A percentile compares a stretch with the other conserved stretches of the same genome.
Conservation (phyloP, 139 green algal genomes). For the Coccomyxa sp. region DNA sequence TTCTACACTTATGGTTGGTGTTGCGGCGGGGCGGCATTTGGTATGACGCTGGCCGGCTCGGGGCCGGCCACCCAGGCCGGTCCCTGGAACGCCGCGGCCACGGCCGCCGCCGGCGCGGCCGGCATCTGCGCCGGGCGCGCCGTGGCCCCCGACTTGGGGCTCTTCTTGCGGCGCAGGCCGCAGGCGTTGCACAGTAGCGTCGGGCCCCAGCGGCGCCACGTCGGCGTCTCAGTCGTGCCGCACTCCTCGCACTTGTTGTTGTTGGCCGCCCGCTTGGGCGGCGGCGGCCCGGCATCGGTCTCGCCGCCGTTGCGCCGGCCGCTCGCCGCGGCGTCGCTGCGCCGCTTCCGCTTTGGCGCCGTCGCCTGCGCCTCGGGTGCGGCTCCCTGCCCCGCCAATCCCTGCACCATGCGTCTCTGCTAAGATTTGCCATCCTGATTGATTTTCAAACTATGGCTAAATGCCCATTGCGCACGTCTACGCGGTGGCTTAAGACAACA, state of each 20-base stretch:
- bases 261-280: neutral
- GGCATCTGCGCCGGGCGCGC: neutral
- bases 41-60: too few species aligned
- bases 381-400: neutral
- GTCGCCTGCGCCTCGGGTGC: neutral
- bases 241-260: slow-evolving; percentile 1
- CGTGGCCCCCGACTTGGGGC: neutral
- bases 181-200: slow-evolving; percentile 13
- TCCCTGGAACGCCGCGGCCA: too few species aligned
- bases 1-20: too few species aligned
- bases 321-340: neutral
- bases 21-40: too few species aligned
- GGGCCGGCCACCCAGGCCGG: too few species aligned
- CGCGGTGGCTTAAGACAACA: too few species aligned
- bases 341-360: neutral
- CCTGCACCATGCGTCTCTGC: neutral
- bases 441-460: too few species aligned
- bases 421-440: too few species aligned
- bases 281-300: neutral
- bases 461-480: too few species aligned
- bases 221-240: neutral
- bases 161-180: slow-evolving; percentile 6
- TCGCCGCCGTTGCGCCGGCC: neutral
- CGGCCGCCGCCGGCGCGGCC: too few species aligned
- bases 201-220: neutral